Base-by-base conservation (phyloP, 1,284 basidiomycete genomes). In the Hymenochaete sp. region DNA sequence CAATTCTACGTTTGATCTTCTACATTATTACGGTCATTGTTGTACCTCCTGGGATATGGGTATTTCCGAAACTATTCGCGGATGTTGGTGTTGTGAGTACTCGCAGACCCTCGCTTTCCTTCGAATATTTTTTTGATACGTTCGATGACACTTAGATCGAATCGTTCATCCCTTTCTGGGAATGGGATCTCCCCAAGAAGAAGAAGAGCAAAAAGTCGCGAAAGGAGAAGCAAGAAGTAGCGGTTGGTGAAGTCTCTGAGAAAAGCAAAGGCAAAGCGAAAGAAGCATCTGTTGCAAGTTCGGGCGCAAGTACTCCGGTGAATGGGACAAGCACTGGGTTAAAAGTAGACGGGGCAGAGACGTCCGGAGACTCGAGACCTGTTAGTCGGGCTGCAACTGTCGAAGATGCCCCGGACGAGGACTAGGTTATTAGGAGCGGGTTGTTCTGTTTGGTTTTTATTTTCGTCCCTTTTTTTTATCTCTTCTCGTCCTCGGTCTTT, bases 41-140 rank as follows among this genome's bases (percentile, higher is more conserved):
- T 39, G 81, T 79, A 24, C 79, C 82, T 48, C 92, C 92, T 13
- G 96, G 95, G 27, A 96, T 98, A 50, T 99, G 95, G 95, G 86
- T 98, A 69, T 99, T 98, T 73, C 95, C 96, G 0, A 90, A 97
- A 61, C 69, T 99, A 38, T 98, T 98, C 57, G 95, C 95, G 26
- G 95, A 98, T 60, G 96, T 98, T 47, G 95, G 96, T 62, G 96
- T 98, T 62, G 95, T 98, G 59, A 68, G 93, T 82, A 8, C 21
- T 39, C 6, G 31, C 14, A 37, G 26, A 11, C 2, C 53, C 24
- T 37, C 26, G 28, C 28, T 31, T 14, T 14, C 28, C 28, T 14
- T 9, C 10, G 28, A 9, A 10, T 10, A 9, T 31, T n/a, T 31
- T 33, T 49, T 25, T 36, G 26, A 38, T 10, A 51, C 32, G 31